Evolutionary conservation across 352 stramenopile species (phyloP).

Genomic region (Pythium brassicae): DNA sequence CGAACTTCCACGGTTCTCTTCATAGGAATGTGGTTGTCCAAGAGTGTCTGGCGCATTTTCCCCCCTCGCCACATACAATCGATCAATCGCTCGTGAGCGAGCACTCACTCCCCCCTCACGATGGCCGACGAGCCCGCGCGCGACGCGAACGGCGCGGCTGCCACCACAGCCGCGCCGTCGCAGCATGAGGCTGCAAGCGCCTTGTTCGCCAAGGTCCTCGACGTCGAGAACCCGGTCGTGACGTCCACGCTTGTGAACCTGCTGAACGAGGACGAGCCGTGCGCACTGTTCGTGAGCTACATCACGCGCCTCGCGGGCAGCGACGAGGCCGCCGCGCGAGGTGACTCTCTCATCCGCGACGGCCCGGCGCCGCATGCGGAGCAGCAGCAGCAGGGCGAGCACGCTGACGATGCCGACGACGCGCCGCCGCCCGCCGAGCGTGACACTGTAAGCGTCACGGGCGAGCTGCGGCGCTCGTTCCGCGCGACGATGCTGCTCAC

Average conservation of each 20-base stretch:
- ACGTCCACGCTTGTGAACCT: constrained; percentile 56
- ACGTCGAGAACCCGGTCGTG: constrained; percentile 43
- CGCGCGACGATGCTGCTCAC: constrained; percentile 88
- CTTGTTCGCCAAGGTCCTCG: constrained; percentile 42
- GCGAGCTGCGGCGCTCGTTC: constrained; percentile 71
- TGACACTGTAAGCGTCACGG: constrained; percentile 41
- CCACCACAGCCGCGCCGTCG: neutral
- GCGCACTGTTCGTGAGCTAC: constrained; percentile 50
- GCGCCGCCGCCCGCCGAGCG: constrained; percentile 1
- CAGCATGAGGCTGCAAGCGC: neutral
- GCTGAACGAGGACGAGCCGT: constrained; percentile 55
- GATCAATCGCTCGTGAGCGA: no score
- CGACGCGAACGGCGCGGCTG: neutral
- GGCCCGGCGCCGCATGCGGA: constrained; percentile 3
- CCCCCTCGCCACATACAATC: no score
- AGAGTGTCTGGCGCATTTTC: no score
- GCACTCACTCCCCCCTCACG: no score
- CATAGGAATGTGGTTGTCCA: no score
- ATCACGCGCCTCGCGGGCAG: constrained; percentile 51
- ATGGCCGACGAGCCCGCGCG: neutral
- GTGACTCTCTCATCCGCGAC: neutral
- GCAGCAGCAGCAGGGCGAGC: constrained; percentile 2
- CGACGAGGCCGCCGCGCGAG: constrained; percentile 11
- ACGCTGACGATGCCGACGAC: neutral
- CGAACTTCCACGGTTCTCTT: no score